Evolutionary conservation across 139 green algal genomes (phyloP).

Genomic region (Coelastrella sp.): DNA sequence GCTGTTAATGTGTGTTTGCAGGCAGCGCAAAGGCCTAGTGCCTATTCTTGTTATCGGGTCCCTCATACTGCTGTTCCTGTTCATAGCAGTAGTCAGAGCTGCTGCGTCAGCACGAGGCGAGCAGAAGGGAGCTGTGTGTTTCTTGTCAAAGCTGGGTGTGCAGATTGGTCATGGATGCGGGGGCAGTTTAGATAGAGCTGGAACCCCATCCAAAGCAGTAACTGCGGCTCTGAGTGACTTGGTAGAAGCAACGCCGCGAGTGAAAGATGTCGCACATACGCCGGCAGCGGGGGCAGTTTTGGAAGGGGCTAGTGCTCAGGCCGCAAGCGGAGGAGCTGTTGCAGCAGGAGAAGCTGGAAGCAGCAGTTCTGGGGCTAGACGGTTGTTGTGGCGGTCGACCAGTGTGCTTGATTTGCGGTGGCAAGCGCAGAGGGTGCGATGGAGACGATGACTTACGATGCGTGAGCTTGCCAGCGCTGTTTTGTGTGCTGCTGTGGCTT

Average conservation of each 20-base stretch:
- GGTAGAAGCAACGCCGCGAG: constrained; percentile 46
- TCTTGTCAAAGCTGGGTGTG: constrained; percentile 70
- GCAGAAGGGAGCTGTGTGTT: constrained; percentile 59
- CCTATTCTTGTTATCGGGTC: constrained; percentile 51
- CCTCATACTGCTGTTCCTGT: constrained; percentile 58
- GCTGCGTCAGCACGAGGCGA: constrained; percentile 51
- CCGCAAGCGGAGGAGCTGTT: background rate
- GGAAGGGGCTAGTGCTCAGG: background rate
- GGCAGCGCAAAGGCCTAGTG: constrained; percentile 40
- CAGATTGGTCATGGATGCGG: constrained; percentile 53
- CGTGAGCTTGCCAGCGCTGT: no score
- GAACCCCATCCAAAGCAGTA: background rate
- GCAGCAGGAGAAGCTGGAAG: background rate
- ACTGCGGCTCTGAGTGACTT: constrained; percentile 34
- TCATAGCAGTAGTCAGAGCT: constrained; percentile 56
- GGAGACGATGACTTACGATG: no score
- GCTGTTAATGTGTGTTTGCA: background rate
- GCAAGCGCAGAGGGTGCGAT: no score
- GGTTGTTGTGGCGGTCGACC: no score
- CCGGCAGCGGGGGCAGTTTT: background rate
- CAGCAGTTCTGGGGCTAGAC: no score
- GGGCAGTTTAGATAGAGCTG: background rate
- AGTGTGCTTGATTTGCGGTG: no score
- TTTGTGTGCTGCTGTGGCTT: no score
- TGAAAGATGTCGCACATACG: constrained; percentile 39